phyloP scores from a whole-genome alignment of 2,329 filamentous ascomycete species.

The Botrytis fragariae region DNA sequence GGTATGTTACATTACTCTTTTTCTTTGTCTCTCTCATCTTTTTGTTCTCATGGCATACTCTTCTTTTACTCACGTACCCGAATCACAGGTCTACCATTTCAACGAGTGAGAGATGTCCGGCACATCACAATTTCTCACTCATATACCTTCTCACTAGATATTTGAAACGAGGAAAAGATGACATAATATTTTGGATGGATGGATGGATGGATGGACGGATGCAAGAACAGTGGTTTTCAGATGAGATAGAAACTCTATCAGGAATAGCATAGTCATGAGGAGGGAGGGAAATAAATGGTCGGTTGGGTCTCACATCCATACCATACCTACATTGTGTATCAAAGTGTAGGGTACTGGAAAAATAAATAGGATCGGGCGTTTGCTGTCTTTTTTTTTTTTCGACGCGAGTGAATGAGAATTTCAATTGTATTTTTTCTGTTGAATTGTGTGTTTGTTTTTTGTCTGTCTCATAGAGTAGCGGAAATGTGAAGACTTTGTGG shows the following conservation, averaged over 20 bases:
- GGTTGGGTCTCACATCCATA: background rate
- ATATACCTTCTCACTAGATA: constrained; percentile 20
- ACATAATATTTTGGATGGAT: constrained; percentile 15
- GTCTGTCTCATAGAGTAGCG: background rate
- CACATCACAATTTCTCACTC: constrained; percentile 15
- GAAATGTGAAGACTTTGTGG: background rate
- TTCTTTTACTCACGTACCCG: background rate
- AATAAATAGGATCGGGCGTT: constrained; percentile 7
- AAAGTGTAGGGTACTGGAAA: background rate
- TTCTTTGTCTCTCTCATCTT: background rate
- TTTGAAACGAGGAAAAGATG: constrained; percentile 12
- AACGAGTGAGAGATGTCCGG: constrained; percentile 61
- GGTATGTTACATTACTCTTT: constrained; percentile 47
- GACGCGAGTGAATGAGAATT: background rate
- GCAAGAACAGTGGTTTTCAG: background rate
- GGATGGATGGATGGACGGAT: background rate
- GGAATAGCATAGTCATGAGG: background rate
- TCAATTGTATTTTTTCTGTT: background rate
- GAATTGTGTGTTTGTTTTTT: background rate
- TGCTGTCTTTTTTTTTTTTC: background rate
- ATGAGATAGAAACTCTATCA: background rate
- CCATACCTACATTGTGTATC: background rate
- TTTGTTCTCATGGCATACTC: background rate
- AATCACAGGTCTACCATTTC: constrained; percentile 75
- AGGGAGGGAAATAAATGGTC: background rate